These are phyloP conservation scores for Mortierella sp. DNA, from an alignment of 371 early-diverging fungal genomes.

Conservation along the genomic window DNA sequence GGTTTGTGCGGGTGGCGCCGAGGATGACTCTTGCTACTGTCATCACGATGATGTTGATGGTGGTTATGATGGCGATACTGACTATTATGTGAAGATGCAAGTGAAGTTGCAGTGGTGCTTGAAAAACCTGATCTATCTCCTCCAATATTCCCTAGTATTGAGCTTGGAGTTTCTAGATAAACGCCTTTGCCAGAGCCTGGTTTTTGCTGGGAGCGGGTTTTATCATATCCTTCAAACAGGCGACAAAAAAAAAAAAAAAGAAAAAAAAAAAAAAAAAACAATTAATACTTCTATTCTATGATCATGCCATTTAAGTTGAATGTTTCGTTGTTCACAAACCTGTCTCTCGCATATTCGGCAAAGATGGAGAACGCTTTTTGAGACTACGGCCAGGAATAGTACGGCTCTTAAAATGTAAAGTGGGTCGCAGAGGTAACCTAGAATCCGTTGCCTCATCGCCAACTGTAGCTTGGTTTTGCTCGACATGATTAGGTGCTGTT, in stretches of 20 bases:
- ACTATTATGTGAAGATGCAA: not conserved
- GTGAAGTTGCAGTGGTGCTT: not conserved
- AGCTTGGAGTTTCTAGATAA: not conserved
- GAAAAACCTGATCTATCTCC: not conserved
- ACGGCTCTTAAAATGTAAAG: not conserved
- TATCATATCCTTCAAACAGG: not conserved
- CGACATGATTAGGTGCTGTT: not conserved
- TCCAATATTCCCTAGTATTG: not conserved
- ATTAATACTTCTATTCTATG: not conserved
- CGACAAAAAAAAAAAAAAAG: no score
- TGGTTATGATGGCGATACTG: conserved; percentile 13
- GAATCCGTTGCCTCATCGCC: not conserved
- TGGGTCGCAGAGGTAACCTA: conserved; percentile 18
- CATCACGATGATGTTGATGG: not conserved
- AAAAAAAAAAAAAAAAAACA: not conserved
- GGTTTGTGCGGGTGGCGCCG: conserved; percentile 23
- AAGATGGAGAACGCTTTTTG: conserved; percentile 26
- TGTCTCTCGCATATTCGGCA: conserved; percentile 27
- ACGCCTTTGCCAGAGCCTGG: not conserved
- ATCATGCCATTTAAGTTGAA: no score
- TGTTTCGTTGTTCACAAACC: conserved; percentile 7
- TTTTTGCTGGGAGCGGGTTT: not conserved
- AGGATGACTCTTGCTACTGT: not conserved
- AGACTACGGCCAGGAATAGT: not conserved
- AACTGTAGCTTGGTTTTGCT: not conserved